These are phyloP conservation scores for Fusarium coicis DNA, from an alignment of 2,329 filamentous ascomycete genomes.

Conservation along the genomic window DNA sequence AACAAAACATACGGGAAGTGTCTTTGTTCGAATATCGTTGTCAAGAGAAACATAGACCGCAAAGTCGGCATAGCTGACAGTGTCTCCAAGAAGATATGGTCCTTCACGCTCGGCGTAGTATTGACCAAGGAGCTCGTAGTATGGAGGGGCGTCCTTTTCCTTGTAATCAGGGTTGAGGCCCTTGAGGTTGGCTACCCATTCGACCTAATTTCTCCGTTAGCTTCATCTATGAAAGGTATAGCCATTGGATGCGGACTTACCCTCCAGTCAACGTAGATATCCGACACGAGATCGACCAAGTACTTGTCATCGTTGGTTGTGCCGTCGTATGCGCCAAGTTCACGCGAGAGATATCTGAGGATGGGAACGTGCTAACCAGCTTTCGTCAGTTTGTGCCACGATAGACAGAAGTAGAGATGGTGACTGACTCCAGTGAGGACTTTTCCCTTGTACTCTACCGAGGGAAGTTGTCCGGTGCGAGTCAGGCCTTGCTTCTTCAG, in stretches of 20 bases:
- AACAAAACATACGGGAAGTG: slow-evolving; percentile 48
- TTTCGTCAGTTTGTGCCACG: background rate
- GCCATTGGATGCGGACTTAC: slow-evolving; percentile 22
- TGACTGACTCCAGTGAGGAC: background rate
- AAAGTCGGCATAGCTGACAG: slow-evolving; percentile 53
- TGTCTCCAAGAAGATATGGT: slow-evolving; percentile 52
- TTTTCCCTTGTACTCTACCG: slow-evolving; percentile 15
- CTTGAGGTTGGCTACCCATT: slow-evolving; percentile 45
- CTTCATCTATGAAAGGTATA: accelerated
- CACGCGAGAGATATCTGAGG: slow-evolving; percentile 50
- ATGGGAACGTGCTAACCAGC: slow-evolving; percentile 29
- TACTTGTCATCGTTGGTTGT: slow-evolving; percentile 51
- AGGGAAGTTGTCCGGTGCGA: slow-evolving; percentile 8
- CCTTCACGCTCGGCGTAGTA: slow-evolving; percentile 47
- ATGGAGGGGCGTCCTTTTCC: slow-evolving; percentile 41
- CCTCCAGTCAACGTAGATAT: slow-evolving; percentile 54
- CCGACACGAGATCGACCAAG: slow-evolving; percentile 50
- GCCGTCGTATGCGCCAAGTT: slow-evolving; percentile 51
- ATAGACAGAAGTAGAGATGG: accelerated
- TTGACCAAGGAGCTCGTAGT: slow-evolving; percentile 45
- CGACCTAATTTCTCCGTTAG: slow-evolving; percentile 6
- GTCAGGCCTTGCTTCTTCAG: slow-evolving; percentile 6
- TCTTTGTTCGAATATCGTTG: slow-evolving; percentile 48
- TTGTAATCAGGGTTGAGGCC: slow-evolving; percentile 46
- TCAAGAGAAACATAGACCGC: slow-evolving; percentile 53